Base-by-base conservation (phyloP, 2,329 filamentous ascomycete genomes). In the Annulohypoxylon truncatum region DNA sequence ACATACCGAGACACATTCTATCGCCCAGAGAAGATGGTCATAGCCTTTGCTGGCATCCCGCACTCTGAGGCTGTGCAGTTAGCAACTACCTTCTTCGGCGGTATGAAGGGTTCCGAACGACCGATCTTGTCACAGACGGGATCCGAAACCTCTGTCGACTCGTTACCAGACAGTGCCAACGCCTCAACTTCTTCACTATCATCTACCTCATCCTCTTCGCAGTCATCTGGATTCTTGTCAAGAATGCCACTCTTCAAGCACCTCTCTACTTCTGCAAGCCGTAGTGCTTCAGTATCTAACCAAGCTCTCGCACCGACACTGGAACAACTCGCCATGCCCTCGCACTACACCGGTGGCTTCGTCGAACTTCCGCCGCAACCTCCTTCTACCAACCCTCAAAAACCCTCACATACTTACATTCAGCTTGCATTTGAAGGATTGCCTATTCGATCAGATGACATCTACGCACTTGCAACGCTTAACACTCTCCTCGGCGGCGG, bases 401-500 rank as follows among this genome's bases (percentile, higher is more conserved):
- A 92, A 61, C 93, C 93, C 28, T 88, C 89, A 58, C 90, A 97
- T 72, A 96, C 93, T 18, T 92, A 99, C 80, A 94, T 99, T 73
- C 94, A 98, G 82, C 87, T 99, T 71, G 94, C 94, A 62, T 98
- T 99, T 74, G 96, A 99, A 82, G 94, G 94, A 24, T 88, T 97
- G 1, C 93, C 95, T 55, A 96, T 99, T 76, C 90, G 88, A 20
- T 95, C 92, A 2, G 89, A 93, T 10, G 95, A 98, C 77, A 97
- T 99, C 75, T 99, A 98, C 81, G 94, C 96, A 15, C 89, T 98
- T 46, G 96, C 96, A 5, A 97, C 95, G 0, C 85, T 99, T 1
- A 96, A 98, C 80, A 98, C 94, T 1, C 90, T 99, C 8, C 92
- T 99, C 31, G 96, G 96, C 62, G 96, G 96, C 50, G 96, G 96